Percentiles rank a stretch among this genome's conserved stretches.
These are phyloP conservation scores for Psidium guajava DNA, from an alignment of 345 rosid genomes.

Conservation along the genomic window DNA sequence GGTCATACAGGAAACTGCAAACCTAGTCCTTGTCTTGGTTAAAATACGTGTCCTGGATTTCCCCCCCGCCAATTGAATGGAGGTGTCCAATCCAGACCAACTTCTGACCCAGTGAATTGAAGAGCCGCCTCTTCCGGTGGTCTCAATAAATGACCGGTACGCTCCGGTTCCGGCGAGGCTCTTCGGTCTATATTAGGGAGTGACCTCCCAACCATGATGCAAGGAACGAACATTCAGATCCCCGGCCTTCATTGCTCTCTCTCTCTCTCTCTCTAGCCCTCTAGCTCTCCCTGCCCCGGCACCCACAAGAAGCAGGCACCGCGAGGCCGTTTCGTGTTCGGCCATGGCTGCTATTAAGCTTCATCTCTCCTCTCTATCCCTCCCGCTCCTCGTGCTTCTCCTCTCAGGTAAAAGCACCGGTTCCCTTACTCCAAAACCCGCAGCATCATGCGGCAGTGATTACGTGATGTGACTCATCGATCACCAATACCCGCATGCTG, in stretches of 20 bases:
- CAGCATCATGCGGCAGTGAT: fast-evolving
- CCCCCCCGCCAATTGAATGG: neutral
- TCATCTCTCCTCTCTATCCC: neutral
- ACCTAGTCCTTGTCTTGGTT: no score
- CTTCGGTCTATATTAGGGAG: neutral
- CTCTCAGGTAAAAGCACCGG: neutral
- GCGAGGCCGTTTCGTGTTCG: neutral
- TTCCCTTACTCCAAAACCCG: neutral
- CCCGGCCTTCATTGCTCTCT: neutral
- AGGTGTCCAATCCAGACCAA: neutral
- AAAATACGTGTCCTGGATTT: neutral
- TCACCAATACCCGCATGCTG: no score
- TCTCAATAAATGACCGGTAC: neutral
- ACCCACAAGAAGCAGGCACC: neutral
- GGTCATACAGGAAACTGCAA: neutral
- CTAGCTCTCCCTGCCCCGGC: neutral
- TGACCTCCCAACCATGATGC: neutral
- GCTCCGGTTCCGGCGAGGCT: neutral
- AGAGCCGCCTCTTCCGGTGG: neutral
- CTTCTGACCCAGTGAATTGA: neutral
- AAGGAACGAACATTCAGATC: neutral
- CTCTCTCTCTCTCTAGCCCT: neutral
- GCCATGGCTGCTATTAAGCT: neutral
- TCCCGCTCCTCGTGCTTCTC: neutral
- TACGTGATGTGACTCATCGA: neutral